A percentile compares a stretch with the other conserved stretches of the same genome.
These are phyloP conservation scores for Candida maesae DNA, from an alignment of 805 yeast species.

Conservation along the genomic window DNA sequence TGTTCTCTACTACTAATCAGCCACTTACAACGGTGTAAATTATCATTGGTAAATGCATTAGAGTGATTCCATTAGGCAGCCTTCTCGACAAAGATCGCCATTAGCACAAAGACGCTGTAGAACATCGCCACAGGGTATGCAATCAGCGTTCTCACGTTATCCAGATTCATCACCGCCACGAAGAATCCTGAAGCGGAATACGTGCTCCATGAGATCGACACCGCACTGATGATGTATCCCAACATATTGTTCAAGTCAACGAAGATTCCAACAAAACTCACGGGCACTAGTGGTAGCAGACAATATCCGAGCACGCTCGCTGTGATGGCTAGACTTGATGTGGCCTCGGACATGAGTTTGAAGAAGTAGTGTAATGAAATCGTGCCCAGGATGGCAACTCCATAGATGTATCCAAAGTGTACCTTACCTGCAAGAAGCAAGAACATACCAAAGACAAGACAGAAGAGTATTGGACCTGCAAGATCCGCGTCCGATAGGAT, in stretches of 20 bases:
- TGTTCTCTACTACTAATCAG: no score
- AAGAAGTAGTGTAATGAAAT: conserved; percentile 78
- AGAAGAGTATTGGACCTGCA: conserved; percentile 93
- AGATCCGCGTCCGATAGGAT: conserved; percentile 85
- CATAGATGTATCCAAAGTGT: conserved; percentile 95
- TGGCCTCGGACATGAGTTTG: conserved; percentile 72
- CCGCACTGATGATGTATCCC: conserved; percentile 66
- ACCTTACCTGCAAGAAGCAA: conserved; percentile 86
- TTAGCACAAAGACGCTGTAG: conserved; percentile 89
- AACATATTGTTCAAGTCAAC: conserved; percentile 61
- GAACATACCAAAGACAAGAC: conserved; percentile 79
- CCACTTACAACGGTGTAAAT: no score
- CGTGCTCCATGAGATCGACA: conserved; percentile 86
- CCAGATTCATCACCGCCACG: conserved; percentile 75
- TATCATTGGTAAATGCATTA: no score
- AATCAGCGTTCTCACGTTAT: conserved; percentile 81
- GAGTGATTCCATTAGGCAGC: background rate
- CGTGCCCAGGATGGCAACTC: conserved; percentile 91
- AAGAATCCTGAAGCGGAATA: conserved; percentile 91
- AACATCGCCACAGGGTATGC: conserved; percentile 93
- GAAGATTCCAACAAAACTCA: conserved; percentile 64
- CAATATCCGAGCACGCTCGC: conserved; percentile 95
- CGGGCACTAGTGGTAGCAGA: conserved; percentile 78
- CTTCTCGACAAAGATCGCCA: conserved; percentile 76
- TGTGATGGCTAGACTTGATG: conserved; percentile 60